Evolutionary conservation across 2,329 filamentous ascomycete genomes (phyloP).

Genomic region (Cladosporium sphaerospermum): DNA sequence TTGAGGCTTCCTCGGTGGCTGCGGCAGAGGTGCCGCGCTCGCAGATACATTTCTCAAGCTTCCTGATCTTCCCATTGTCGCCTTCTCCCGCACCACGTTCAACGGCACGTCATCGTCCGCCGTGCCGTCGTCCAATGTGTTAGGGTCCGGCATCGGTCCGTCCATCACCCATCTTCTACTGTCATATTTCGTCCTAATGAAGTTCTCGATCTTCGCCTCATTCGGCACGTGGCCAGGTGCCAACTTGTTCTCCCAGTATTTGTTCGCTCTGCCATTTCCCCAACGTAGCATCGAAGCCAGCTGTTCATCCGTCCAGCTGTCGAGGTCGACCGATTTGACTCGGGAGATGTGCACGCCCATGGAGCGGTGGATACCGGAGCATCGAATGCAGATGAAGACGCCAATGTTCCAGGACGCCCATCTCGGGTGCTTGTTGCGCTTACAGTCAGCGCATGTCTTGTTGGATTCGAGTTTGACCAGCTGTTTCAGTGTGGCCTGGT

Average conservation of each 20-base stretch:
- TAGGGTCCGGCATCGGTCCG: constrained; percentile 86
- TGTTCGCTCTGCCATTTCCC: constrained; percentile 95
- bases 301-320: constrained; percentile 98
- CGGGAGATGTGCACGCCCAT: constrained; percentile 98
- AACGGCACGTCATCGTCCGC: constrained; percentile 71
- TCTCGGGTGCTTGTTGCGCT: constrained; percentile 97
- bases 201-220: constrained; percentile 98
- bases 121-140: constrained; percentile 69
- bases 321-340: constrained; percentile 96
- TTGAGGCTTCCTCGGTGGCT: constrained; percentile 37
- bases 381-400: constrained; percentile 91
- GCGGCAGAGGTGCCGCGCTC: constrained; percentile 13
- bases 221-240: constrained; percentile 86
- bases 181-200: constrained; percentile 98
- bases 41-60: constrained; percentile 36
- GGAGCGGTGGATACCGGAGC: constrained; percentile 94
- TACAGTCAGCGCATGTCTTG: constrained; percentile 97
- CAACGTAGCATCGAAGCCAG: constrained; percentile 87
- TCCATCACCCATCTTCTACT: constrained; percentile 99
- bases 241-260: constrained; percentile 97
- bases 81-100: constrained; percentile 64
- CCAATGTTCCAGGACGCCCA: constrained; percentile 99
- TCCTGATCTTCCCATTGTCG: constrained; percentile 45
- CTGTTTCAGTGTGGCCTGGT: constrained; percentile 88
- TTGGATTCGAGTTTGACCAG: constrained; percentile 91